phyloP scores from a whole-genome alignment of 176 grass and related monocot genomes.

The Phyllostachys edulis region DNA sequence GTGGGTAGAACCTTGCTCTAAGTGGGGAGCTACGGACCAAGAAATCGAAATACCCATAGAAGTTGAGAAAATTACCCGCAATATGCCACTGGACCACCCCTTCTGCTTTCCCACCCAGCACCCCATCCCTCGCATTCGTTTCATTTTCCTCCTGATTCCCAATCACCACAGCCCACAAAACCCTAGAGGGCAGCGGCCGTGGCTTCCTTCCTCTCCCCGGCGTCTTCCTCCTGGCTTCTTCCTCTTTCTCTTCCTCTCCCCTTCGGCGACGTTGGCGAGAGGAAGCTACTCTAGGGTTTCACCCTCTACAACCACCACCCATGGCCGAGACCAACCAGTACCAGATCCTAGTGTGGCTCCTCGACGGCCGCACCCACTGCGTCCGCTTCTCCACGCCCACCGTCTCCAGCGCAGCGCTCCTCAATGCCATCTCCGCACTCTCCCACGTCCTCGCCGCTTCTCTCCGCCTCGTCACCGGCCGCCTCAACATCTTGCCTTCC shows the following conservation, averaged over 20 bases:
- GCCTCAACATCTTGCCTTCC: slow-evolving; percentile 38
- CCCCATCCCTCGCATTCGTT: no score
- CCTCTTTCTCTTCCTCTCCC: neutral
- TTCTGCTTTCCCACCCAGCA: no score
- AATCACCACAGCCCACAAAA: no score
- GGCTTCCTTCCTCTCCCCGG: no score
- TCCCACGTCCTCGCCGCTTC: slow-evolving; percentile 37
- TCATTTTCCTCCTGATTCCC: no score
- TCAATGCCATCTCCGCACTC: slow-evolving; percentile 37
- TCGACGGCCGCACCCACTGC: slow-evolving; percentile 75
- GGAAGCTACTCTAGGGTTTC: slow-evolving; percentile 39
- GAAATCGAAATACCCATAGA: no score
- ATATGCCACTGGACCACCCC: no score
- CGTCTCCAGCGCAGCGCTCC: slow-evolving; percentile 50
- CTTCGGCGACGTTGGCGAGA: slow-evolving; percentile 18
- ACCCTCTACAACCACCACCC: neutral
- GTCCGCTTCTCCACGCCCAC: slow-evolving; percentile 63
- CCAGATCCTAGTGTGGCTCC: slow-evolving; percentile 69
- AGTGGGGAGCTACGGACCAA: no score
- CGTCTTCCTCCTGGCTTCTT: no score
- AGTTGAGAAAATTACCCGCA: no score
- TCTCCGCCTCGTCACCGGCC: slow-evolving; percentile 59
- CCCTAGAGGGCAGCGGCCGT: no score
- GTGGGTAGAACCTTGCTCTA: no score
- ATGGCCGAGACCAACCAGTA: slow-evolving; percentile 57